These are phyloP conservation scores for Hericium coralloides DNA, from an alignment of 768 basidiomycete species.

Conservation along the genomic window DNA sequence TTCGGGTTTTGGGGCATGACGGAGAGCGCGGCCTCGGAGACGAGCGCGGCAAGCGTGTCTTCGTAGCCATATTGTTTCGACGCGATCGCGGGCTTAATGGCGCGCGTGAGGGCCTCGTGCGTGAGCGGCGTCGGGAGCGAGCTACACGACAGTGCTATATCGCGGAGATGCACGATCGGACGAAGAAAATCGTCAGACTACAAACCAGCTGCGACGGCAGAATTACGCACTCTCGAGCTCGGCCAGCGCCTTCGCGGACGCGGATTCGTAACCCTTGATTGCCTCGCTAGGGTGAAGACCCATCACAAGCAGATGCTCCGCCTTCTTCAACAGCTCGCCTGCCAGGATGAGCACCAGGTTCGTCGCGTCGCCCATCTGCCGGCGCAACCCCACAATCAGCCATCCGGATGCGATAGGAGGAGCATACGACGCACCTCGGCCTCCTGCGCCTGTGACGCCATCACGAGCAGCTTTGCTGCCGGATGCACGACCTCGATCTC, in stretches of 20 bases:
- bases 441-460: conserved; percentile 97
- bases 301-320: conserved; percentile 90
- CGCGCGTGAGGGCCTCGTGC: conserved; percentile 55
- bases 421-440: conserved; percentile 54
- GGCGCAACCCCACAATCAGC: neutral
- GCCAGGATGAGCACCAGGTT: conserved; percentile 93
- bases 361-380: conserved; percentile 90
- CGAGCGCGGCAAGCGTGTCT: conserved; percentile 69
- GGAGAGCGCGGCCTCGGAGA: conserved; percentile 86
- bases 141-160: conserved; percentile 62
- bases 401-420: neutral
- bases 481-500: conserved; percentile 99
- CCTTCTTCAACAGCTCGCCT: conserved; percentile 89
- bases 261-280: conserved; percentile 92
- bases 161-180: neutral
- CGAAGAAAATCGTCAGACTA: neutral
- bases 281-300: conserved; percentile 96
- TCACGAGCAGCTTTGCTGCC: conserved; percentile 97
- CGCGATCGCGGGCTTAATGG: conserved; percentile 87
- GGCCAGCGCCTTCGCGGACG: conserved; percentile 69
- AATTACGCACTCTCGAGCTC: conserved; percentile 79
- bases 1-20: conserved; percentile 86
- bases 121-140: conserved; percentile 67
- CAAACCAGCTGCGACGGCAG: too few species aligned
- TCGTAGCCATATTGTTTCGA: conserved; percentile 97